Base-by-base conservation (phyloP, 352 stramenopile species). In the Lagenidium sp. region DNA sequence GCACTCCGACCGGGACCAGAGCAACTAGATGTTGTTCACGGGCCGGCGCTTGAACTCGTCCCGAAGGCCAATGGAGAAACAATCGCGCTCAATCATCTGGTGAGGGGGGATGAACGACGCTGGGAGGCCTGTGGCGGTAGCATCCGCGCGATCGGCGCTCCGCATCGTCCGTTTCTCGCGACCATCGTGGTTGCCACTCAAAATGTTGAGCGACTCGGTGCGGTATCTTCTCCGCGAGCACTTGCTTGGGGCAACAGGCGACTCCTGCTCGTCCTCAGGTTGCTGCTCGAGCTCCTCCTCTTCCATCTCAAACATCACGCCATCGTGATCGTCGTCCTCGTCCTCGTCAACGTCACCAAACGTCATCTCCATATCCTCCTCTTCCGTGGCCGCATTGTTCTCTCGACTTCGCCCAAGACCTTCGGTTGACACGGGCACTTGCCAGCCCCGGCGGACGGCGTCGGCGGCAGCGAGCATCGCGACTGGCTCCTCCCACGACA, bases 281-380 rank as follows among this genome's bases (percentile, higher is more conserved):
- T 41, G 12, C 22, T 40, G 28, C 19, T 38, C 30, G 36, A 18
- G 34, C 7, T 39, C 28, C 30, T 42, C 23, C 36, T 41, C 50
- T 25, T 88, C 76, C 76, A 88, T 88, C 52, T 71, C 70, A 68
- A 88, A 88, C 69, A 88, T 88, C 42, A 67, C 67, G 23, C 68
- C 65, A 16, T 78, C 61, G 26, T 75, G 54, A 11, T 69, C 37
- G 11, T 47, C 34, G 18, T 50, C 18, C 3, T 65, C 42, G 8
- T 50, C 42, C 4, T 48, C 50, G 18, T 74, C 37, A 25, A 53
- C 54, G 24, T 68, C 60, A 25, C 68, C 54, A 15, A 32, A 32
- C 8, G 8, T 15, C 8, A 8, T 15, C 8, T 32, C 28, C 8
- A 32, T 8, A 32, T 15, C 28, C 8, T 13, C 8, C 28, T 32